These are phyloP conservation scores for Copromyces sp. DNA, from an alignment of 495 filamentous ascomycete genomes.

Conservation along the genomic window DNA sequence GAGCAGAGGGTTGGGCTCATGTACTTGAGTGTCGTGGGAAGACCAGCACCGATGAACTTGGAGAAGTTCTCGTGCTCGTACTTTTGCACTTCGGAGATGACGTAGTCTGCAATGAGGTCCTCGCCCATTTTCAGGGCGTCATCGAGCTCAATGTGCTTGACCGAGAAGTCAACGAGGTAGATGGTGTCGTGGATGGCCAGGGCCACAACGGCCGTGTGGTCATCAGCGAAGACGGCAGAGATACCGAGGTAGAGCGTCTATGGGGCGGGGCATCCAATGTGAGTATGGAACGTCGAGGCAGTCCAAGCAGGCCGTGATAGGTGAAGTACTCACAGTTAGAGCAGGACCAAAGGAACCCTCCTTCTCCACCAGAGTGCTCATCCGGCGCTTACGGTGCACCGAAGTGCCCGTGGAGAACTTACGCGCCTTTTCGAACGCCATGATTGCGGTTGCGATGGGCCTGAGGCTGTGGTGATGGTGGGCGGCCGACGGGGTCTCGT, in stretches of 20 bases:
- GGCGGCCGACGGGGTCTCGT: neutral
- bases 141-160: constrained; percentile 41
- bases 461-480: constrained; percentile 11
- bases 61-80: constrained; percentile 53
- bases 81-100: constrained; percentile 39
- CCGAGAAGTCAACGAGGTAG: constrained; percentile 67
- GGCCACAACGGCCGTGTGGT: constrained; percentile 45
- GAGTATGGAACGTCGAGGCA: constrained; percentile 3
- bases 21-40: constrained; percentile 40
- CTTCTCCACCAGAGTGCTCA: constrained; percentile 32
- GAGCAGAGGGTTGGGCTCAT: constrained; percentile 54
- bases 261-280: constrained; percentile 3
- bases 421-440: constrained; percentile 30
- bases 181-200: constrained; percentile 68
- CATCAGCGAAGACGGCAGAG: constrained; percentile 41
- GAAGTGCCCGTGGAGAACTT: constrained; percentile 34
- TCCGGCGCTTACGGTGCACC: constrained; percentile 34
- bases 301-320: neutral
- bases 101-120: constrained; percentile 43
- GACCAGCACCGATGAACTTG: constrained; percentile 58
- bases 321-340: constrained; percentile 29
- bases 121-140: constrained; percentile 24
- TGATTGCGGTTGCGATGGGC: constrained; percentile 17
- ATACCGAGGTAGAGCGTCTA: constrained; percentile 58
- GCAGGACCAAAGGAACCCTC: constrained; percentile 35